A percentile compares a stretch with the other conserved stretches of the same genome.
Evolutionary conservation across 208 protist species (phyloP).

Genomic region (Leishmania turanica): DNA sequence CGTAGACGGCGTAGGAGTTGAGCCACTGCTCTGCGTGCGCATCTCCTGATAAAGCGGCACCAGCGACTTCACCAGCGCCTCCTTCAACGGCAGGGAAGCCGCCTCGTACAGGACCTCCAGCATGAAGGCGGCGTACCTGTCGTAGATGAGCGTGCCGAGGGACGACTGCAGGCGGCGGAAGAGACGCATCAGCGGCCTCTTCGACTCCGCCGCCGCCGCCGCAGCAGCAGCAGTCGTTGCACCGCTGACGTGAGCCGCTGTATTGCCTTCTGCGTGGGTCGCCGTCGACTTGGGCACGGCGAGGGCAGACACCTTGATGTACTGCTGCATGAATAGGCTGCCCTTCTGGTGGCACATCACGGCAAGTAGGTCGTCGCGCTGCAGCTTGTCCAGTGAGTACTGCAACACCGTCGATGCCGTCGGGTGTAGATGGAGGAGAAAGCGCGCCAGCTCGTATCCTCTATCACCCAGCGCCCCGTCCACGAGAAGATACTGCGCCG

Average conservation of each 20-base stretch:
- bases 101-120: constrained; percentile 83
- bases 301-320: constrained; percentile 44
- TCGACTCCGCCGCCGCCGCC: not conserved
- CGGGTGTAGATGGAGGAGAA: constrained; percentile 72
- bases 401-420: constrained; percentile 57
- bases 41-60: constrained; percentile 66
- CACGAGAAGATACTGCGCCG: constrained; percentile 71
- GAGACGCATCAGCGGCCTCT: constrained; percentile 45
- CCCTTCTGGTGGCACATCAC: constrained; percentile 55
- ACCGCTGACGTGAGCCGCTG: not conserved
- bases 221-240: not conserved
- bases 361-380: constrained; percentile 55
- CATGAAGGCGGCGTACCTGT: constrained; percentile 75
- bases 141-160: constrained; percentile 43
- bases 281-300: constrained; percentile 8
- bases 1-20: not conserved
- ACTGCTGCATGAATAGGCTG: constrained; percentile 84
- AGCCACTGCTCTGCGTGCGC: constrained; percentile 9
- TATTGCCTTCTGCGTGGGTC: not conserved
- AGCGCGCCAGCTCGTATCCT: constrained; percentile 71
- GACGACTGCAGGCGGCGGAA: constrained; percentile 59
- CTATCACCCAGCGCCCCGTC: constrained; percentile 53
- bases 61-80: constrained; percentile 71
- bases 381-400: constrained; percentile 74
- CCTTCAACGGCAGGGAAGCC: constrained; percentile 67